These are phyloP conservation scores for Suhomyces kilbournensis DNA, from an alignment of 805 yeast genomes.

Conservation along the genomic window DNA sequence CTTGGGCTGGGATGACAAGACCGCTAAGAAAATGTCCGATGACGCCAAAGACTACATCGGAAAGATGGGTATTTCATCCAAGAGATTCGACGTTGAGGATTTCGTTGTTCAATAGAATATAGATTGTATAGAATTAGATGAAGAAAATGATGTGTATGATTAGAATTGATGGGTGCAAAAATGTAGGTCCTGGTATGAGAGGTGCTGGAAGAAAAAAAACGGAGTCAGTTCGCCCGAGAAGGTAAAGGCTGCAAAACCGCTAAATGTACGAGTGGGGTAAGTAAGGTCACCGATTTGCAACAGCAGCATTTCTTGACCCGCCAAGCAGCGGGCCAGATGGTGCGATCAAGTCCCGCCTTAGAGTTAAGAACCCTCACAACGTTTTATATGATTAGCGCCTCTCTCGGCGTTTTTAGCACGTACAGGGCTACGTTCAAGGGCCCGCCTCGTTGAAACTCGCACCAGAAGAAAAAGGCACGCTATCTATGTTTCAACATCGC, in stretches of 20 bases:
- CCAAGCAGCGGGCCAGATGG: not conserved
- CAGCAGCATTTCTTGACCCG: not conserved
- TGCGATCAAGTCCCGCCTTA: not conserved
- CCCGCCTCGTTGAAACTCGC: not conserved
- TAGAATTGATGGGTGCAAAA: not conserved
- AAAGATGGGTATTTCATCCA: constrained; percentile 50
- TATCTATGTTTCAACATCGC: not conserved
- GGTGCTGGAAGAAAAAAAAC: not conserved
- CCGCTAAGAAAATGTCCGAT: constrained; percentile 50
- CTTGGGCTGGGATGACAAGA: constrained; percentile 64
- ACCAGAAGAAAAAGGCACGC: not conserved
- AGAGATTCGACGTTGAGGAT: constrained; percentile 17
- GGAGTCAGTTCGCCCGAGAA: not conserved
- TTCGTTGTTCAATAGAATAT: constrained; percentile 14
- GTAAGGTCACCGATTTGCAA: not conserved
- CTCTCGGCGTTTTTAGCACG: not conserved
- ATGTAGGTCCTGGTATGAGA: not conserved
- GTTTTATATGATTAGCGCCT: not conserved
- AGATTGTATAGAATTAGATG: not conserved
- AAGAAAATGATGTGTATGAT: not conserved
- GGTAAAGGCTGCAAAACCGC: not conserved
- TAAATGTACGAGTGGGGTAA: not conserved
- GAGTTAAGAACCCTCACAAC: not conserved
- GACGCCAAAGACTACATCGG: constrained; percentile 58
- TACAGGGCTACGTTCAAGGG: not conserved